These are phyloP conservation scores for Pseudozyma hubeiensis DNA, from an alignment of 1,284 basidiomycete species.

Conservation along the genomic window DNA sequence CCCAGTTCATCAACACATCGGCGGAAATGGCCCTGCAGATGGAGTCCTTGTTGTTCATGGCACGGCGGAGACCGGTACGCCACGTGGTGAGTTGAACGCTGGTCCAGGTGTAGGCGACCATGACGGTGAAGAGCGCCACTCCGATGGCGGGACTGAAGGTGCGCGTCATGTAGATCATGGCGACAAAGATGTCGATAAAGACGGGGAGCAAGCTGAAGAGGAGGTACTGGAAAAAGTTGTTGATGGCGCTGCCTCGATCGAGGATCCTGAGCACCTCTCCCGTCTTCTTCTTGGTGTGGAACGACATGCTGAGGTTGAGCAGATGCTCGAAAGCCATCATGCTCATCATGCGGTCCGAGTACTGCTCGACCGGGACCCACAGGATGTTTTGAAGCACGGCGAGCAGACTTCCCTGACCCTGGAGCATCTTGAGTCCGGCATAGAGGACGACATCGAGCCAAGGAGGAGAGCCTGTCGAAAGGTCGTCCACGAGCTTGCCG, in stretches of 20 bases:
- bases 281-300: conserved; percentile 80
- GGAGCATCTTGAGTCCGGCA: conserved; percentile 69
- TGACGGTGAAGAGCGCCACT: conserved; percentile 80
- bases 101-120: conserved; percentile 82
- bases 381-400: conserved; percentile 59
- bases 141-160: conserved; percentile 77
- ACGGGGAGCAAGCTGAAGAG: conserved; percentile 84
- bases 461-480: conserved; percentile 54
- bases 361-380: conserved; percentile 87
- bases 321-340: conserved; percentile 67
- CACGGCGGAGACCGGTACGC: conserved; percentile 75
- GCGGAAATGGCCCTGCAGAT: conserved; percentile 62
- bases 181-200: conserved; percentile 77
- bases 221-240: conserved; percentile 70
- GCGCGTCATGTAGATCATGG: conserved; percentile 75
- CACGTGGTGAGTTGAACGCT: conserved; percentile 76
- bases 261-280: conserved; percentile 77
- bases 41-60: conserved; percentile 60
- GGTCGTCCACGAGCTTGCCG: conserved; percentile 75
- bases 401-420: conserved; percentile 69
- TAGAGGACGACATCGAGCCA: conserved; percentile 66
- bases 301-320: conserved; percentile 78
- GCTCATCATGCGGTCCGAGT: conserved; percentile 72
- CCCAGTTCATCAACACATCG: conserved; percentile 65
- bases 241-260: conserved; percentile 75